Percentiles rank a stretch among this genome's conserved stretches.
These are phyloP conservation scores for Mycena haematopus DNA, from an alignment of 768 basidiomycete genomes.

Conservation along the genomic window DNA sequence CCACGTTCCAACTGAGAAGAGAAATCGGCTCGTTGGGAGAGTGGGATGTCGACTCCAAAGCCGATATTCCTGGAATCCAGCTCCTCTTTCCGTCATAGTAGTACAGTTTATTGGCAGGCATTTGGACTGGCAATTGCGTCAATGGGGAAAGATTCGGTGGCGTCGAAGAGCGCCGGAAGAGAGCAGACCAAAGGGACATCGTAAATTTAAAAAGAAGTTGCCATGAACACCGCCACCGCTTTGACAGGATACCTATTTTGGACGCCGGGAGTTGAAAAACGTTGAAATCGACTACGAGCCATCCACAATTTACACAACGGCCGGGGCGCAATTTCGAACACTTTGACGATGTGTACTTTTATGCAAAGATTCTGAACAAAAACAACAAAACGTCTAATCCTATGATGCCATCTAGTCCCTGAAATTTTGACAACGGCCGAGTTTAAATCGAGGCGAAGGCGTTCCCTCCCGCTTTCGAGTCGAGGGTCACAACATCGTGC, in stretches of 20 bases:
- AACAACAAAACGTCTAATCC: too few relatives aligned
- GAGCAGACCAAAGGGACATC: neutral
- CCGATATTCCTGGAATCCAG: neutral
- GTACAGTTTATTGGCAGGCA: neutral
- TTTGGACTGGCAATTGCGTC: neutral
- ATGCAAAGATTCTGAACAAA: too few relatives aligned
- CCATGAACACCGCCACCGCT: neutral
- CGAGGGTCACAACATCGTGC: constrained; percentile 12
- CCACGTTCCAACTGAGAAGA: constrained; percentile 58
- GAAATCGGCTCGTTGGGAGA: neutral
- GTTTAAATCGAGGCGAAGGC: constrained; percentile 22
- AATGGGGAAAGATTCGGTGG: neutral
- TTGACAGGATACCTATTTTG: neutral
- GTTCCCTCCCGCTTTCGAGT: constrained; percentile 25
- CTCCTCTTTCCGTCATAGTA: neutral
- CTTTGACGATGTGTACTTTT: neutral
- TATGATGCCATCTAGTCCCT: too few relatives aligned
- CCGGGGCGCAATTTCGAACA: too few relatives aligned
- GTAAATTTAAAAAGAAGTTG: neutral
- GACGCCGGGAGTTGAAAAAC: too few relatives aligned
- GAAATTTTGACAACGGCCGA: neutral
- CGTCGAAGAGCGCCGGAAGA: neutral
- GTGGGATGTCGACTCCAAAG: neutral
- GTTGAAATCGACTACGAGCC: too few relatives aligned
- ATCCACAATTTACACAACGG: too few relatives aligned